These are phyloP conservation scores for Graphilbum ipis-grandicollis DNA, from an alignment of 2,329 filamentous ascomycete species.

Conservation along the genomic window DNA sequence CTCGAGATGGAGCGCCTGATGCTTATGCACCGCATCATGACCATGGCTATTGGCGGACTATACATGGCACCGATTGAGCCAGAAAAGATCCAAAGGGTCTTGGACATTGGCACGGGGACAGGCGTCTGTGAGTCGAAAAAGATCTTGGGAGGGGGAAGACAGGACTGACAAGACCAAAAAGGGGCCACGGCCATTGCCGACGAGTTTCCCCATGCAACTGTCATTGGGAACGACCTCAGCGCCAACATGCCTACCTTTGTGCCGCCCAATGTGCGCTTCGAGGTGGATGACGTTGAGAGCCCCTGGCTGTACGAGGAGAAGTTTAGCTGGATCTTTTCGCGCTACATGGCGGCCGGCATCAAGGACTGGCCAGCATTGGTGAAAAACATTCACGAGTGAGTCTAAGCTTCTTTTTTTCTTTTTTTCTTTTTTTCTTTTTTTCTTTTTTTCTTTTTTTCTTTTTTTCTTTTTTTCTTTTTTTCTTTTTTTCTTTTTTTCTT, in stretches of 20 bases:
- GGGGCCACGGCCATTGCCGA: conserved; percentile 7
- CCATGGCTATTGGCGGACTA: conserved; percentile 1
- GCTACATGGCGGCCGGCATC: conserved; percentile 9
- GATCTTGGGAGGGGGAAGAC: conserved; percentile 8
- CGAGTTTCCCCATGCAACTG: conserved; percentile 2
- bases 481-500: too few species aligned
- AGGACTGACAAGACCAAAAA: conserved; percentile 5
- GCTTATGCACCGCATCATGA: conserved; percentile 5
- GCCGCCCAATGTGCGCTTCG: conserved; percentile 10
- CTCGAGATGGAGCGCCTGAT: conserved; percentile 8
- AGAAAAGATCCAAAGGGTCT: conserved; percentile 2
- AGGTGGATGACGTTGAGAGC: conserved; percentile 10
- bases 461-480: too few species aligned
- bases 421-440: too few species aligned
- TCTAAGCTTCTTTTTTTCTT: too few species aligned
- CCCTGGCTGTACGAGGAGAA: conserved; percentile 8
- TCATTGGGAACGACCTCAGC: conserved; percentile 11
- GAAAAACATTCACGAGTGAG: conserved; percentile 4
- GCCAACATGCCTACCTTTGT: conserved; percentile 10
- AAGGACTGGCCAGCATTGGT: conserved; percentile 9
- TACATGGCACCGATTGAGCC: conserved; percentile 5
- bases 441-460: too few species aligned
- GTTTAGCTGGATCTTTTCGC: conserved; percentile 8
- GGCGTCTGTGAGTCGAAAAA: conserved; percentile 3
- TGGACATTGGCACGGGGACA: conserved; percentile 8